These are phyloP conservation scores for Globisporangium camurandrum DNA, from an alignment of 352 stramenopile species.

Conservation along the genomic window DNA sequence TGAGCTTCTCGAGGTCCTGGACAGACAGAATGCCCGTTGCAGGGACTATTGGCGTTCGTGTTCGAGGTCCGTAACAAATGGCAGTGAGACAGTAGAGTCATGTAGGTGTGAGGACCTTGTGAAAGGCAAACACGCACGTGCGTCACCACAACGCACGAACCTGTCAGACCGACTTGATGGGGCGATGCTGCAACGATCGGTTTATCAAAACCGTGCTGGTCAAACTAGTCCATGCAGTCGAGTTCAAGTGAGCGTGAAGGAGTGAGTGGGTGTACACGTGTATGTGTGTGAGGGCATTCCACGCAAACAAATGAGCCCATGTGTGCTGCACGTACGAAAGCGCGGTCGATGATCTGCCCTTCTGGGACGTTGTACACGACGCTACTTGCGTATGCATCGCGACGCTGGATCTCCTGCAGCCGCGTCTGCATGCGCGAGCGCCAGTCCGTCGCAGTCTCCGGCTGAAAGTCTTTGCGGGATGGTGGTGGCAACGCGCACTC, in stretches of 20 bases:
- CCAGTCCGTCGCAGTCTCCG: conserved; percentile 13
- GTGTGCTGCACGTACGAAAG: conserved; percentile 7
- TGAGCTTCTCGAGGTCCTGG: conserved; percentile 16
- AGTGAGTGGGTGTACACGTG: neutral
- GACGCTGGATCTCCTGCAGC: conserved; percentile 7
- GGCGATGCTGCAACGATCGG: conserved; percentile 17
- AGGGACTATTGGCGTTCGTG: conserved; percentile 1
- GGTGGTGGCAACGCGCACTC: neutral
- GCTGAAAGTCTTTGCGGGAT: conserved; percentile 1
- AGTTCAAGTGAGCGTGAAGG: neutral
- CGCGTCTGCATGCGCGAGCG: conserved; percentile 17
- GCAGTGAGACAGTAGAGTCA: neutral
- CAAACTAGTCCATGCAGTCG: conserved; percentile 9
- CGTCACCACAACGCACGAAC: conserved; percentile 12
- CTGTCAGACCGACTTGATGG: conserved; percentile 18
- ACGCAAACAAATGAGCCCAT: neutral
- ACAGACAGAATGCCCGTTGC: conserved; percentile 9
- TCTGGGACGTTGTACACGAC: conserved; percentile 2
- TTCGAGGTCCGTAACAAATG: neutral
- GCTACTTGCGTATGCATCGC: neutral
- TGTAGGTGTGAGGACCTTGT: no score
- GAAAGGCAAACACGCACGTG: no score
- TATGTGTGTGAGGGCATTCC: neutral
- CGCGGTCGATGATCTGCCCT: neutral
- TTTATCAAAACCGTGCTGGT: conserved; percentile 16